phyloP scores from a whole-genome alignment of 306 rosid genomes.

The Prunus salicina region DNA sequence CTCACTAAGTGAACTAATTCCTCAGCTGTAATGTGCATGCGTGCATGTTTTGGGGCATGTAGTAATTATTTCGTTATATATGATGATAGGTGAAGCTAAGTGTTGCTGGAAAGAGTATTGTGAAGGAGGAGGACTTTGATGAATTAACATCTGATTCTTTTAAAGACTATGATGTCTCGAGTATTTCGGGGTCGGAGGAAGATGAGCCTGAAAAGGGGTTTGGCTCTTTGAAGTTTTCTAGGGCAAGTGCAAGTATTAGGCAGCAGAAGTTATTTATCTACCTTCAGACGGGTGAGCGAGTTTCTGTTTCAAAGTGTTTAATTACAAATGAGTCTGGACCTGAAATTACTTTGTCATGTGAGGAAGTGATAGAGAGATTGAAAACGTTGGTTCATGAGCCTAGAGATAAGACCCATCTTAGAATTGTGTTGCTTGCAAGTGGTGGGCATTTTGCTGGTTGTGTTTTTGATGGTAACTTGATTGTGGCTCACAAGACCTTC shows the following conservation, averaged over 20 bases:
- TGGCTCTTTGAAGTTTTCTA: conserved; percentile 27
- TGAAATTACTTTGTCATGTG: conserved; percentile 41
- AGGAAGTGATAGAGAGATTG: conserved; percentile 53
- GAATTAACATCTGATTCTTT: conserved; percentile 81
- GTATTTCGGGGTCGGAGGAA: conserved; percentile 94
- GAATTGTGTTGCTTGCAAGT: conserved; percentile 81
- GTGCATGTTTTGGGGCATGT: neutral
- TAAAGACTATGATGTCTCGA: conserved; percentile 78
- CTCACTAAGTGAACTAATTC: neutral
- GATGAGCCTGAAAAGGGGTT: conserved; percentile 49
- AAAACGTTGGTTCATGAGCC: conserved; percentile 54
- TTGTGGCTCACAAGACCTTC: conserved; percentile 92
- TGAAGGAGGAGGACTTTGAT: conserved; percentile 94
- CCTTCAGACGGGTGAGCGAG: conserved; percentile 61
- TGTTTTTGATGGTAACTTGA: conserved; percentile 73
- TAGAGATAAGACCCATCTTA: conserved; percentile 56
- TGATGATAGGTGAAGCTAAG: conserved; percentile 78
- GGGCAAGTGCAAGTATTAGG: conserved; percentile 35
- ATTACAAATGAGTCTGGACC: conserved; percentile 46
- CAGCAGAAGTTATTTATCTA: conserved; percentile 53
- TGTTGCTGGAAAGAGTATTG: conserved; percentile 76
- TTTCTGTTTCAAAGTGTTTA: conserved; percentile 83
- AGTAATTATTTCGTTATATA: conserved; percentile 17
- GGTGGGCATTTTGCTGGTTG: conserved; percentile 97
- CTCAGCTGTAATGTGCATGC: neutral